Conservation (phyloP, 2,329 filamentous ascomycete species). For the Talaromyces sp. region DNA sequence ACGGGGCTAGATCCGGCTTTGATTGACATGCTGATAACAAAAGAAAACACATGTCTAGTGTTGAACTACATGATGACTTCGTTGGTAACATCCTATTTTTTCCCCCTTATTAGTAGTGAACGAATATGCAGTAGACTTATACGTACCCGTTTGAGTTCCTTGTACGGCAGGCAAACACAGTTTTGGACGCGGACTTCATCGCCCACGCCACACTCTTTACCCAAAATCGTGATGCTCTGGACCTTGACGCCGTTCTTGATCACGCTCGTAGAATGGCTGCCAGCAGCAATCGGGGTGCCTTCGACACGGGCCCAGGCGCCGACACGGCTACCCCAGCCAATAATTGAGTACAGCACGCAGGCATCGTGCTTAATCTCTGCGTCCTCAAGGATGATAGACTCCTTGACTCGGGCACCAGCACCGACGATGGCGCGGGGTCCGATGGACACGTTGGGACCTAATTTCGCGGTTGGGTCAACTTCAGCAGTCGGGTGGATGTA, state of each 20-base stretch:
- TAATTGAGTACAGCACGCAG: slow-evolving; percentile 90
- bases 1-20: not conserved
- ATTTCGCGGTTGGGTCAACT: slow-evolving; percentile 90
- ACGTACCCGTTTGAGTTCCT: slow-evolving; percentile 92
- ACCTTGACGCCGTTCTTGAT: slow-evolving; percentile 98
- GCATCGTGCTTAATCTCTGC: slow-evolving; percentile 95
- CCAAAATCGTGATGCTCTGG: slow-evolving; percentile 94
- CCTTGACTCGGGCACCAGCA: slow-evolving; percentile 86
- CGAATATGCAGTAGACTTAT: not conserved
- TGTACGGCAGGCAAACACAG: slow-evolving; percentile 94
- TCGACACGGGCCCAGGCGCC: slow-evolving; percentile 98
- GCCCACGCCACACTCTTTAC: slow-evolving; percentile 89
- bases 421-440: slow-evolving; percentile 83
- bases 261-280: slow-evolving; percentile 87
- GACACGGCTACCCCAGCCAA: slow-evolving; percentile 93
- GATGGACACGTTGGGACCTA: slow-evolving; percentile 94
- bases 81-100: slow-evolving; percentile 34
- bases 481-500: slow-evolving; percentile 90
- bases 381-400: slow-evolving; percentile 92
- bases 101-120: slow-evolving; percentile 27
- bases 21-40: not conserved
- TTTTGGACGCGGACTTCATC: slow-evolving; percentile 97
- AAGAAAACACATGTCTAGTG: not conserved
- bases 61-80: slow-evolving; percentile 79
- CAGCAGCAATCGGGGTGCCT: slow-evolving; percentile 81